Evolutionary conservation across 371 early-diverging fungal species (phyloP), one percentile per base, ranked within the genome.

Genomic region (Mucor mucedo): DNA sequence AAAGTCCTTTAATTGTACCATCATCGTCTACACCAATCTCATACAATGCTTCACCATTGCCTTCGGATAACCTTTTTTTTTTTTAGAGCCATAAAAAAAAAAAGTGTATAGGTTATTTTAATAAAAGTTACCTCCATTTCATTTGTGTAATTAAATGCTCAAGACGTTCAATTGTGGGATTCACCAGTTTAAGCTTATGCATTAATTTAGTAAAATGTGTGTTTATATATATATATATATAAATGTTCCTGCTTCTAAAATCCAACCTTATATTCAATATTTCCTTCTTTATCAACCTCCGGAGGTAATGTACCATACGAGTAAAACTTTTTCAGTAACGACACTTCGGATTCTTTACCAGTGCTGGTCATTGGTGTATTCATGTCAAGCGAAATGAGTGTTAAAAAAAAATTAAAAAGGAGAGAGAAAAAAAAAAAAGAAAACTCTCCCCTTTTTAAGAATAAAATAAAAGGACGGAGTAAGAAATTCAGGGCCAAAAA

Each of bases 91-190:
- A 8, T 7, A 27, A 14, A 50, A 6, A 50, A 32, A 50, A 11
- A 44, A 27, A 66, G 61, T 41, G 3, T 47, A 21, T 21, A 5
- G 0, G 21, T 5, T 47, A 21, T 27, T 21, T 3, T 50, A 50
- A 39, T 42, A 49, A 38, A 11, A 44, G n/a, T 39, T 69, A 84
- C 91, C 96, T 84, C 94, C 95, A 94, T 64, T 93, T 93, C 62
- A 96, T 76, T 79, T 96, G 95, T 2, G 95, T 95, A n/a, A 93
- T 87, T 9, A 96, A 76, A 60, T 95, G 95, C 58, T 90, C 89
- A 38, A 93, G 69, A 7, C 95, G 84, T 59, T 90, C 88, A 5
- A 79, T 73, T 0, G 91, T 78, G 4, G 89, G 87, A 29, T 89
- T 82, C n/a, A 92, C 76, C 50, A 95, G 79, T 71, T 94, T 94